Evolutionary conservation across 352 stramenopile genomes (phyloP), one percentile per base, ranked within the genome.

Genomic region (Phytophthora nicotianae): DNA sequence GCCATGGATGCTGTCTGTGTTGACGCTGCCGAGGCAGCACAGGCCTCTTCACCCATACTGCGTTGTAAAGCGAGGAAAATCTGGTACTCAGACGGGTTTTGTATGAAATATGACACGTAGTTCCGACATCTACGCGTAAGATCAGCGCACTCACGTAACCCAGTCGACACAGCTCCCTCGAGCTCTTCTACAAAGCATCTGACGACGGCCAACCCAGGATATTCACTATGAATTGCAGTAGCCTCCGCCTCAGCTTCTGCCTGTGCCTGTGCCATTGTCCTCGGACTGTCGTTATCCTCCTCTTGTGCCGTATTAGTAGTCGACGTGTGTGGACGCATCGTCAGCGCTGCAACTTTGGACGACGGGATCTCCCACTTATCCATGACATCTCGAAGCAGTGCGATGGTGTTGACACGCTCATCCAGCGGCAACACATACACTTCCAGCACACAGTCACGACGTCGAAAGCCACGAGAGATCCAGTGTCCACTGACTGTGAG

Each of bases 61-160:
- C 79, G 76, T 47, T 91, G 82, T n/a, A 92, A 40, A 27, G 83
- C 75, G 14, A 92, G 63, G 47, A 92, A 90, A 57, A 92, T 89
- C 62, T 92, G 83, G 51, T 92, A 92, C 67, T 92, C 83, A 26
- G 79, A 89, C 17, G 83, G 83, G 38, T 92, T 92, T 61, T 92
- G 83, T 33, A 92, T 92, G 13, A 92, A 92, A 55, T 89, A 92
- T 20, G 81, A 92, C 20, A 90, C 83, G 54, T 92, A 92, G 50
- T 89, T 90, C 10, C 81, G 77, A 41, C 83, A 92, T 9, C 83
- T 61, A 10, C 77, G 75, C 19, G 86, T 88, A 1, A 92, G 63
- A 17, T 74, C 75, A 5, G 74, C 75, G 27, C 83, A 92, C 61
- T 90, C 83, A 11, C 70, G 57, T 19, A 92, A 53, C 0, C 83